These are phyloP conservation scores for Sclerotinia subarctica DNA, from an alignment of 2,329 filamentous ascomycete genomes.

Conservation along the genomic window DNA sequence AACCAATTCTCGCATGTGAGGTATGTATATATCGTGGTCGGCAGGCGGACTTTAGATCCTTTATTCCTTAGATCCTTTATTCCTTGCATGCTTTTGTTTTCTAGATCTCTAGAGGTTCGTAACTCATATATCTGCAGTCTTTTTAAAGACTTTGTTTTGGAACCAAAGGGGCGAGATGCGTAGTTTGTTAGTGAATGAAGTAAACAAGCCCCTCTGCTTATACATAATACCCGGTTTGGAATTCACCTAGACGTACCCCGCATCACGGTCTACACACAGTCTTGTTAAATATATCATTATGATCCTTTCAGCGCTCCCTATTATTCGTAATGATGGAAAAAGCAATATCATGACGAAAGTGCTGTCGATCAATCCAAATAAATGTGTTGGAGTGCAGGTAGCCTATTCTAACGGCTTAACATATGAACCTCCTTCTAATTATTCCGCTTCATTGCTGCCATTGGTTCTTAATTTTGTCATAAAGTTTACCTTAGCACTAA, in stretches of 20 bases:
- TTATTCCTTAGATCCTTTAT: too few species aligned
- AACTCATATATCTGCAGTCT: too few species aligned
- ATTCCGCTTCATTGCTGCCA: background rate
- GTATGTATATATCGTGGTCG: too few species aligned
- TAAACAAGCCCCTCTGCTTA: background rate
- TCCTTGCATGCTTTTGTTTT: too few species aligned
- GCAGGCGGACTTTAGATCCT: too few species aligned
- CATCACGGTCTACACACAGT: background rate
- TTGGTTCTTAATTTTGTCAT: background rate
- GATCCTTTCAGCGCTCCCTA: background rate
- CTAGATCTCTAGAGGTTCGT: too few species aligned
- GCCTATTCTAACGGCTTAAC: background rate
- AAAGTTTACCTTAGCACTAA: background rate
- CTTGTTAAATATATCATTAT: background rate
- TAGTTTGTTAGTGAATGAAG: background rate
- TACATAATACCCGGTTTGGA: background rate
- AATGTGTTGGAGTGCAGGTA: background rate
- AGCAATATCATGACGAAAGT: background rate
- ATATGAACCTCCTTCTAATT: background rate
- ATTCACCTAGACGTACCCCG: background rate
- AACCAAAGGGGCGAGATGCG: background rate
- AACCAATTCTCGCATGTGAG: too few species aligned
- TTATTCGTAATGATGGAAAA: background rate
- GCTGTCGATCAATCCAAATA: background rate
- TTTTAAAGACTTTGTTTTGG: background rate